Conservation (phyloP, 495 filamentous ascomycete genomes). For the Lasiosphaeria miniovina region DNA sequence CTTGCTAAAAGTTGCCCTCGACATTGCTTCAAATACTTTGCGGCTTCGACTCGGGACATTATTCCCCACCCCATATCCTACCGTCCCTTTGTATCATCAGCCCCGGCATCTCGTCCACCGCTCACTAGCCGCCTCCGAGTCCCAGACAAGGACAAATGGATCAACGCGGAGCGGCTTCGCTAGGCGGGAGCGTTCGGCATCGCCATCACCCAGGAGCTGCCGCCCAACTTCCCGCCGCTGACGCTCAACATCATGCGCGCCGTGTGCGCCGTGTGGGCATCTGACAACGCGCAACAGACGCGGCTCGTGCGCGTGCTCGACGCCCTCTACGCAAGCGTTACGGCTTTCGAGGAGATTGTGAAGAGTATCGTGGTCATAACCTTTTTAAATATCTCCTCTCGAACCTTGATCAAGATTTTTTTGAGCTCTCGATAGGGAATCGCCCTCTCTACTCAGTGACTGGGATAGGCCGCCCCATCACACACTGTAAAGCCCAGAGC, state of each 20-base stretch:
- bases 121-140: background rate
- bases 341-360: constrained; percentile 44
- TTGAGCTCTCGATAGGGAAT: constrained; percentile 73
- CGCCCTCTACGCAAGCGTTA: constrained; percentile 49
- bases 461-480: constrained; percentile 58
- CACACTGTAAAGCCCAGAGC: too few species aligned
- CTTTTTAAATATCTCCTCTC: constrained; percentile 58
- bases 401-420: constrained; percentile 68
- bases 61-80: too few species aligned
- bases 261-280: constrained; percentile 34
- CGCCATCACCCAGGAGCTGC: constrained; percentile 50
- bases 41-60: too few species aligned
- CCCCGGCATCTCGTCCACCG: background rate
- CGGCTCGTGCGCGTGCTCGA: constrained; percentile 46
- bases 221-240: constrained; percentile 58
- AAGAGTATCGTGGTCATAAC: constrained; percentile 60
- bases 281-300: constrained; percentile 32
- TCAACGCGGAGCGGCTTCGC: constrained; percentile 55
- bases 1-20: too few species aligned
- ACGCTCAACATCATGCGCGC: constrained; percentile 54
- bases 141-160: constrained; percentile 67
- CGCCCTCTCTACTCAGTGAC: constrained; percentile 65
- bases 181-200: constrained; percentile 59
- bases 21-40: too few species aligned
- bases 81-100: too few species aligned